phyloP scores from a whole-genome alignment of 257 asterid species.

The Nicotiana knightiana region DNA sequence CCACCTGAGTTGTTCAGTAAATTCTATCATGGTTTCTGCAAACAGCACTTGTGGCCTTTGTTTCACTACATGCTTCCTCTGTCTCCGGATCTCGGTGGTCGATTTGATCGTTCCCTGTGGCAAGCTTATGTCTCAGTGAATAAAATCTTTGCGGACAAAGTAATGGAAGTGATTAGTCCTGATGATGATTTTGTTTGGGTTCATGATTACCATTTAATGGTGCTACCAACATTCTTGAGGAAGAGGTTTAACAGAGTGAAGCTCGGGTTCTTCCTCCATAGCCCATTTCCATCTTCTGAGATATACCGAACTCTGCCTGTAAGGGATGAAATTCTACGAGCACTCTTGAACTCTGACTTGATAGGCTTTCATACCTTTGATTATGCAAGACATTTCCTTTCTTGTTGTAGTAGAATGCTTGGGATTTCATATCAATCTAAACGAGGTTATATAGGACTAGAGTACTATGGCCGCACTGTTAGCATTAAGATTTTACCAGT shows the following conservation, averaged over 20 bases:
- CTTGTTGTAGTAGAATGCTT: conserved; percentile 83
- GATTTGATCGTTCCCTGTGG: conserved; percentile 79
- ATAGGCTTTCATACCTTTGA: conserved; percentile 84
- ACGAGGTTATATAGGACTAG: conserved; percentile 78
- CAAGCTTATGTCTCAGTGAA: conserved; percentile 85
- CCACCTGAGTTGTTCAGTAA: conserved; percentile 66
- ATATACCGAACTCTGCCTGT: conserved; percentile 81
- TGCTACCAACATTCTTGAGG: conserved; percentile 70
- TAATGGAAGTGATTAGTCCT: conserved; percentile 82
- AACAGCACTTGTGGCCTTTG: conserved; percentile 82
- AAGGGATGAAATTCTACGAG: conserved; percentile 63
- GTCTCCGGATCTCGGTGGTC: conserved; percentile 85
- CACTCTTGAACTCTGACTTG: conserved; percentile 76
- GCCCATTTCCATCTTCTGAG: conserved; percentile 84
- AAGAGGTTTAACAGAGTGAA: conserved; percentile 79
- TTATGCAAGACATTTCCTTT: conserved; percentile 75
- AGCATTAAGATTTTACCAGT: conserved; percentile 81
- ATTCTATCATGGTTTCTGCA: conserved; percentile 85
- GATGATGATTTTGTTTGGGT: conserved; percentile 91
- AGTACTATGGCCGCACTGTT: conserved; percentile 81
- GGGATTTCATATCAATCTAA: conserved; percentile 76
- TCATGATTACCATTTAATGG: conserved; percentile 89
- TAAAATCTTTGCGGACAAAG: conserved; percentile 85
- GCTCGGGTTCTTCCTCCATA: conserved; percentile 82
- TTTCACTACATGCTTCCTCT: conserved; percentile 94